phyloP scores from a whole-genome alignment of 768 basidiomycete species.

The Tephrocybe sp. region DNA sequence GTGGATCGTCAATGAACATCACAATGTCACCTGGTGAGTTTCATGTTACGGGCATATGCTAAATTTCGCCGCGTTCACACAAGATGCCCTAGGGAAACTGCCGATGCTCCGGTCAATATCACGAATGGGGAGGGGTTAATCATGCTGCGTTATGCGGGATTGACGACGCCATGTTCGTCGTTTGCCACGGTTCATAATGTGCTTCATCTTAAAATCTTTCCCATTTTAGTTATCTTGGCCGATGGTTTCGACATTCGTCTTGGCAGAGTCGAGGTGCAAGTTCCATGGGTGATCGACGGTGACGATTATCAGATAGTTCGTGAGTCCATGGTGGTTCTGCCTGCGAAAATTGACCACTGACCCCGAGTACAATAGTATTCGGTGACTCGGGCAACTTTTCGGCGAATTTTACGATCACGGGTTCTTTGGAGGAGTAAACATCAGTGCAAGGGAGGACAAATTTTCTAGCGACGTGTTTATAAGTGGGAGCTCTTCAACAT shows the following conservation, averaged over 20 bases:
- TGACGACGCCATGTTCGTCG: constrained; percentile 24
- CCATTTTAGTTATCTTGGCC: constrained; percentile 20
- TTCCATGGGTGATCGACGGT: constrained; percentile 24
- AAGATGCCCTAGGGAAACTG: constrained; percentile 24
- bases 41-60: constrained; percentile 11
- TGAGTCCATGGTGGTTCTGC: constrained; percentile 13
- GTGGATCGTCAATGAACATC: constrained; percentile 36
- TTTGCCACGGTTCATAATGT: neutral
- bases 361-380: constrained; percentile 34
- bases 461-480: no score
- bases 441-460: no score
- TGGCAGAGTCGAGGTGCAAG: constrained; percentile 24
- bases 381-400: constrained; percentile 50
- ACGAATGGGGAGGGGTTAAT: constrained; percentile 37
- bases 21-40: constrained; percentile 39
- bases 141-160: constrained; percentile 27
- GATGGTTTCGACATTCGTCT: constrained; percentile 24
- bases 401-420: constrained; percentile 26
- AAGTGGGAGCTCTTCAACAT: no score
- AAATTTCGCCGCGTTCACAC: constrained; percentile 10
- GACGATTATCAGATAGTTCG: constrained; percentile 25
- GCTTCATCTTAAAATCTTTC: neutral
- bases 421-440: no score
- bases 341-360: neutral
- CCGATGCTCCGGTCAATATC: constrained; percentile 32